A percentile compares a stretch with the other conserved stretches of the same genome.
Evolutionary conservation across 2,329 filamentous ascomycete species (phyloP).

Genomic region (Calonectria hongkongensis): DNA sequence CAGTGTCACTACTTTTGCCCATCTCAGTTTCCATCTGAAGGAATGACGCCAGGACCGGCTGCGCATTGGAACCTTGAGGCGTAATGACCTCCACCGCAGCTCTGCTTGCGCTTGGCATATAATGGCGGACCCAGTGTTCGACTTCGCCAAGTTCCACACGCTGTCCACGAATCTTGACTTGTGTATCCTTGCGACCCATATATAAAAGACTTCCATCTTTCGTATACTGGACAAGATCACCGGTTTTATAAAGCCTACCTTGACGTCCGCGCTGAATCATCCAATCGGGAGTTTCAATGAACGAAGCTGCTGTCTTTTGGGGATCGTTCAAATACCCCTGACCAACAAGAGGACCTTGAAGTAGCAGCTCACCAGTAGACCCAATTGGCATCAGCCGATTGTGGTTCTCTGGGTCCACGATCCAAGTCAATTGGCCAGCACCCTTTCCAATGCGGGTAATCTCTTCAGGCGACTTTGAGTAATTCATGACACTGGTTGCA

Average conservation of each 20-base stretch:
- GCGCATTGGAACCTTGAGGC: background rate
- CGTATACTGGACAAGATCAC: constrained; percentile 66
- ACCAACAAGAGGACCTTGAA: constrained; percentile 68
- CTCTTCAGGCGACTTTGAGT: background rate
- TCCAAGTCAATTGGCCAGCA: constrained; percentile 42
- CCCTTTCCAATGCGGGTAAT: constrained; percentile 29
- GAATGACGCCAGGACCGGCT: background rate
- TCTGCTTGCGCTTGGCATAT: background rate
- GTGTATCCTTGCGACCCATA: constrained; percentile 32
- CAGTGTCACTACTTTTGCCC: background rate
- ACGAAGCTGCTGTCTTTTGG: constrained; percentile 54
- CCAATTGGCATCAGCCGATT: constrained; percentile 51
- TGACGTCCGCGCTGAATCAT: constrained; percentile 27
- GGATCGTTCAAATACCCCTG: constrained; percentile 68
- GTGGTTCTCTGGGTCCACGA: constrained; percentile 50
- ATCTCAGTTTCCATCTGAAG: background rate
- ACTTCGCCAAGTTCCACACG: constrained; percentile 40
- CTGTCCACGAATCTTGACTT: constrained; percentile 43
- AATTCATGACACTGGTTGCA: constrained; percentile 27
- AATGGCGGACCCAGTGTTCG: constrained; percentile 20
- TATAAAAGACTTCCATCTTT: constrained; percentile 64
- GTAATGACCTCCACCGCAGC: constrained; percentile 18
- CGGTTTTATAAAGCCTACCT: constrained; percentile 64
- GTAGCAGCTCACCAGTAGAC: constrained; percentile 65
- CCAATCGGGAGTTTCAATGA: constrained; percentile 63